Conservation (phyloP, 1,139 yeast species). For the Groenewaldozyma sp. region DNA sequence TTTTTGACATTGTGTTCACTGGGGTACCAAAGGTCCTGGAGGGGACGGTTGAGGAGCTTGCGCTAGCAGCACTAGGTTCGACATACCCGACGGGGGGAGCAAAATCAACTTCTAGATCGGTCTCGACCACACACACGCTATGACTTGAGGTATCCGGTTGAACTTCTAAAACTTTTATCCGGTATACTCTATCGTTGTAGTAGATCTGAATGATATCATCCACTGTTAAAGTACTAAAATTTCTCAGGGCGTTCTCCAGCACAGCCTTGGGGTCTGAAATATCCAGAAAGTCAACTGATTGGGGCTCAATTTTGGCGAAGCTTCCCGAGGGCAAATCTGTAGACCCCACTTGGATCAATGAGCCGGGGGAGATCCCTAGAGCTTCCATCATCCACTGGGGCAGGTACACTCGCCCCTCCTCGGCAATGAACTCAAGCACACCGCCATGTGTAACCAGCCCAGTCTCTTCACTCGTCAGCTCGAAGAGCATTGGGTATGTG, state of each 20-base stretch:
- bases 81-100: constrained; percentile 99
- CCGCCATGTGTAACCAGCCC: constrained; percentile 71
- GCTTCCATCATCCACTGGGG: constrained; percentile 98
- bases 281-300: constrained; percentile 83
- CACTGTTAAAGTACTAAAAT: constrained; percentile 80
- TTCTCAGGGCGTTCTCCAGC: constrained; percentile 79
- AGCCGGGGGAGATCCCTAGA: constrained; percentile 64
- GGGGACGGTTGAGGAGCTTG: constrained; percentile 19
- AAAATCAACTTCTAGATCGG: constrained; percentile 94
- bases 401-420: constrained; percentile 88
- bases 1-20: constrained; percentile 67
- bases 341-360: constrained; percentile 56
- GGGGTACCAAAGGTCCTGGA: constrained; percentile 24
- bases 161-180: constrained; percentile 77
- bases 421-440: constrained; percentile 92
- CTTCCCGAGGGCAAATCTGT: constrained; percentile 79
- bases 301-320: constrained; percentile 93
- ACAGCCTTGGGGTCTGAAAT: constrained; percentile 96
- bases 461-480: constrained; percentile 59
- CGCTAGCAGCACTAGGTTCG: constrained; percentile 44
- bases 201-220: constrained; percentile 78
- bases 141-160: constrained; percentile 60
- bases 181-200: constrained; percentile 72
- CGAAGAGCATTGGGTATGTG: constrained; percentile 92
- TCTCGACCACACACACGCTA: constrained; percentile 91